Conservation (phyloP, 164 flowering plant species). For the Chimonanthus salicifolius region DNA sequence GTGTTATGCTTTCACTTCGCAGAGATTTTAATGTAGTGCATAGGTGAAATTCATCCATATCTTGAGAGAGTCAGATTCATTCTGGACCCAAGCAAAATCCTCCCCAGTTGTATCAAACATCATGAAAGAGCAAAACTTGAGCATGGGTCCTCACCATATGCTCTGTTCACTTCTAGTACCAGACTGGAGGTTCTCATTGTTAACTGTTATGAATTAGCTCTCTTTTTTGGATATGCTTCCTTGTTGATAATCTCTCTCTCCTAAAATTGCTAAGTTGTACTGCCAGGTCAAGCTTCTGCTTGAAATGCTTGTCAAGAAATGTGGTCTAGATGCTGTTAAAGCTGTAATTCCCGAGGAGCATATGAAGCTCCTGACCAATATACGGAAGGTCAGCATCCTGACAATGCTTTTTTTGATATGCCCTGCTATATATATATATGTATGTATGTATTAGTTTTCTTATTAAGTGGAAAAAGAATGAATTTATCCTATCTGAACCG, state of each 20-base stretch:
- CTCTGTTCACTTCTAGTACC: no score
- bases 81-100: no score
- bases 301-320: slow-evolving; percentile 90
- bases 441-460: neutral
- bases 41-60: no score
- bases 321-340: slow-evolving; percentile 94
- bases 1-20: no score
- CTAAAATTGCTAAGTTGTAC: neutral
- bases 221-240: neutral
- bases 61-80: no score
- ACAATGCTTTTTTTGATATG: neutral
- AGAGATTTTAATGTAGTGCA: no score
- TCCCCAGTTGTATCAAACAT: no score
- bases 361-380: slow-evolving; percentile 89
- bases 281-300: slow-evolving; percentile 74
- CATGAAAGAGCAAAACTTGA: no score
- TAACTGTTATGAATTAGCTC: neutral
- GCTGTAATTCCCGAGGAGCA: slow-evolving; percentile 97
- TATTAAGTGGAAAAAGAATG: neutral
- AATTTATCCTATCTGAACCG: neutral
- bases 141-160: no score
- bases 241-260: neutral
- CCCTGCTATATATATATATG: no score
- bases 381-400: slow-evolving; percentile 62
- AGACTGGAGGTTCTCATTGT: neutral